phyloP scores from a whole-genome alignment of 768 basidiomycete species.

The Kockovaella imperatae region DNA sequence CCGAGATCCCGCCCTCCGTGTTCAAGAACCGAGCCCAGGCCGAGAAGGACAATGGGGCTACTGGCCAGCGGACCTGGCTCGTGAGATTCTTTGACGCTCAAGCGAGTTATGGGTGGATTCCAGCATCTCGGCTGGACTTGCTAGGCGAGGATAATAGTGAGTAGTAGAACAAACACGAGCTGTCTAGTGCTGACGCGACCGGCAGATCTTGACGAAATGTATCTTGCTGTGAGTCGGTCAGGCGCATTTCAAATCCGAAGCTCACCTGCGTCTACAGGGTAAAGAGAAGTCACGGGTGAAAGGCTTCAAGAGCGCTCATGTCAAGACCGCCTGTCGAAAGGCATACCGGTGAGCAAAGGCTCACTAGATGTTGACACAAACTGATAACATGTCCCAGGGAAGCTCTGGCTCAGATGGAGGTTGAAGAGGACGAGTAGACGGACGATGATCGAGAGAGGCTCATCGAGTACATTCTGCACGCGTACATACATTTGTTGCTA shows the following conservation, averaged over 20 bases:
- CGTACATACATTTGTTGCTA: no score
- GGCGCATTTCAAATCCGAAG: background rate
- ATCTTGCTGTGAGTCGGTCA: constrained; percentile 50
- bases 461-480: no score
- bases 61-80: constrained; percentile 53
- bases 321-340: constrained; percentile 54
- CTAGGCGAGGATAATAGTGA: constrained; percentile 65
- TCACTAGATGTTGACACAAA: no score
- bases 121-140: constrained; percentile 53
- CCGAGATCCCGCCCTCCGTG: constrained; percentile 50
- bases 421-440: constrained; percentile 4
- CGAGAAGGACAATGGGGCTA: constrained; percentile 35
- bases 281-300: constrained; percentile 49
- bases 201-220: constrained; percentile 58
- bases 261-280: constrained; percentile 14
- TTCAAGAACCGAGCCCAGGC: constrained; percentile 18
- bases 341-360: constrained; percentile 56
- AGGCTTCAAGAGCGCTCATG: constrained; percentile 54
- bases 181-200: no score
- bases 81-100: constrained; percentile 71
- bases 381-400: background rate
- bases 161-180: constrained; percentile 18
- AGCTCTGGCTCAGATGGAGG: background rate
- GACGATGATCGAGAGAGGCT: background rate
- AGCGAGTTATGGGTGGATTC: constrained; percentile 61